phyloP scores from a whole-genome alignment of 768 basidiomycete genomes.

The Lentinula sp. region DNA sequence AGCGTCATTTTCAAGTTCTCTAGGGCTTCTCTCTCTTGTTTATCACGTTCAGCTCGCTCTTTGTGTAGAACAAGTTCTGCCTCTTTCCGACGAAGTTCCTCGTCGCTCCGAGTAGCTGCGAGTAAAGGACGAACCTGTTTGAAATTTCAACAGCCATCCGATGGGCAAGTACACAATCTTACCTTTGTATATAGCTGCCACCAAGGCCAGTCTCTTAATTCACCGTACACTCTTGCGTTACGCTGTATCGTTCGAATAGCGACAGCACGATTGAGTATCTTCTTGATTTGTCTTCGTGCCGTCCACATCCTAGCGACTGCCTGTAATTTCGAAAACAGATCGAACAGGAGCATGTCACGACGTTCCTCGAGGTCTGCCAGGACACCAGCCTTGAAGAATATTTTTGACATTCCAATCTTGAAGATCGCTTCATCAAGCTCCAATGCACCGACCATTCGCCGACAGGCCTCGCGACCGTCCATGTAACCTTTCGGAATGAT shows the following conservation, averaged over 20 bases:
- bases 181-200: slow-evolving; percentile 97
- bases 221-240: slow-evolving; percentile 88
- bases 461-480: slow-evolving; percentile 93
- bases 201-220: slow-evolving; percentile 96
- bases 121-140: slow-evolving; percentile 81
- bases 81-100: slow-evolving; percentile 85
- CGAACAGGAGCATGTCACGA: slow-evolving; percentile 80
- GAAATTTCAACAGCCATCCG: slow-evolving; percentile 1
- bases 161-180: slow-evolving; percentile 6
- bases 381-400: slow-evolving; percentile 98
- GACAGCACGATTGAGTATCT: slow-evolving; percentile 86
- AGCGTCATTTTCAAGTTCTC: slow-evolving; percentile 78
- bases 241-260: slow-evolving; percentile 91
- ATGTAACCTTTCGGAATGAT: slow-evolving; percentile 94
- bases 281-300: slow-evolving; percentile 86
- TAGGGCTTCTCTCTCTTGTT: slow-evolving; percentile 71
- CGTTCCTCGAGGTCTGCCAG: slow-evolving; percentile 94
- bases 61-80: slow-evolving; percentile 73
- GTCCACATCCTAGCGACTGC: slow-evolving; percentile 82
- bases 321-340: slow-evolving; percentile 85
- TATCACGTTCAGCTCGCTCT: slow-evolving; percentile 84
- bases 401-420: slow-evolving; percentile 94
- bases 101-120: slow-evolving; percentile 88
- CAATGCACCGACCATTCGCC: slow-evolving; percentile 83
- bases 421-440: slow-evolving; percentile 81